Evolutionary conservation across 225 moss, liverwort and hornwort species (phyloP).

Genomic region (Physcomitrellopsis africana): DNA sequence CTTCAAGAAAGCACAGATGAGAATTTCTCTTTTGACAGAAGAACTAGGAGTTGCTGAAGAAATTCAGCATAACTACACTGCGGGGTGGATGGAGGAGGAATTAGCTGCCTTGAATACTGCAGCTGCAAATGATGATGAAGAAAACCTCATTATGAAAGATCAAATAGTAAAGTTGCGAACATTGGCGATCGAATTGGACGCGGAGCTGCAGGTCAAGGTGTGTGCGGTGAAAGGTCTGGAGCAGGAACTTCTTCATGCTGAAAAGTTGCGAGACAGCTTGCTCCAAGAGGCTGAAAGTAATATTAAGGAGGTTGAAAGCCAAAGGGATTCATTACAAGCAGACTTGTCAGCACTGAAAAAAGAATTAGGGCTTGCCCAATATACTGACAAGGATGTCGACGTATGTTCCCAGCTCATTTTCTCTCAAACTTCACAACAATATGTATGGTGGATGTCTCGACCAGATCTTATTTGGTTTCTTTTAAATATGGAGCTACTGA

Average conservation of each 20-base stretch:
- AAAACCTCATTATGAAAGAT: slow-evolving; percentile 30
- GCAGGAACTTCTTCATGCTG: slow-evolving; percentile 30
- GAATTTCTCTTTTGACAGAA: slow-evolving; percentile 22
- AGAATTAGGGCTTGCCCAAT: slow-evolving; percentile 43
- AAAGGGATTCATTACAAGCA: slow-evolving; percentile 22
- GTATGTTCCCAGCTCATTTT: slow-evolving; percentile 25
- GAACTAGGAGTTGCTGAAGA: slow-evolving; percentile 18
- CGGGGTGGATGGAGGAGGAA: slow-evolving; percentile 20
- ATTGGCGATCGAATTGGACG: slow-evolving; percentile 30
- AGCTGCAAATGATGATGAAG: slow-evolving; percentile 35
- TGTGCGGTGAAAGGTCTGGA: slow-evolving; percentile 30
- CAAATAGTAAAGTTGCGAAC: slow-evolving; percentile 40
- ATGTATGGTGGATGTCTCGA: not conserved
- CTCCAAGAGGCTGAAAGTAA: slow-evolving; percentile 34
- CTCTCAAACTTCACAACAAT: not conserved
- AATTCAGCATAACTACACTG: not conserved
- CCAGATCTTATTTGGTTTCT: not conserved
- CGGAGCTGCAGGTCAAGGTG: slow-evolving; percentile 29
- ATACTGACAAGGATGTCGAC: slow-evolving; percentile 68
- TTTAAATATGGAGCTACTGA: not conserved
- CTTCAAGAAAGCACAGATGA: slow-evolving; percentile 18
- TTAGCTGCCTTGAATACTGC: slow-evolving; percentile 20
- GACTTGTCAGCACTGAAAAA: slow-evolving; percentile 29
- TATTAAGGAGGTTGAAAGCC: slow-evolving; percentile 32
- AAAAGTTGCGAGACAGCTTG: slow-evolving; percentile 30